phyloP scores from a whole-genome alignment of 2,329 filamentous ascomycete species.

The Fusarium marasasianum region DNA sequence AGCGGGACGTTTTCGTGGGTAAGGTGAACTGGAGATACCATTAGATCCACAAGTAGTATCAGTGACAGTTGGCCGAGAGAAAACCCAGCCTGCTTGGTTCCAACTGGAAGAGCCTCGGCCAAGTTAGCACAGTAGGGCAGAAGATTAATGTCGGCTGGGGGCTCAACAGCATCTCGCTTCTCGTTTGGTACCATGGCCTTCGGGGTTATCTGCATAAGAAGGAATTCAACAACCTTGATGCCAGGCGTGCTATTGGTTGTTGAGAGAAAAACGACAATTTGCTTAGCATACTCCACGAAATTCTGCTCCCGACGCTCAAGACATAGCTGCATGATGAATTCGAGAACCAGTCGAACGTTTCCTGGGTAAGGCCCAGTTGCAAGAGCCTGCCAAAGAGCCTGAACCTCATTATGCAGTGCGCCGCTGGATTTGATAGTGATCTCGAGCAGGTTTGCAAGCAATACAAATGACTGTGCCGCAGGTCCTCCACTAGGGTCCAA shows the following conservation, averaged over 20 bases:
- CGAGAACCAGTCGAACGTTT: conserved; percentile 92
- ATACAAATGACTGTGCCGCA: conserved; percentile 90
- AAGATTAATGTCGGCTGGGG: conserved; percentile 76
- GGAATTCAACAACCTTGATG: conserved; percentile 91
- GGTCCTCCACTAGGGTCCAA: conserved; percentile 91
- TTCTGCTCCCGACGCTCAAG: conserved; percentile 95
- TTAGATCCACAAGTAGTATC: conserved; percentile 92
- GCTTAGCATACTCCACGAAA: conserved; percentile 97
- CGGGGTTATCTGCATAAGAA: conserved; percentile 89
- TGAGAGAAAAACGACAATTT: conserved; percentile 95
- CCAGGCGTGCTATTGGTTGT: conserved; percentile 78
- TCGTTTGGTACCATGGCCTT: conserved; percentile 97
- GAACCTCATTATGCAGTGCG: conserved; percentile 92
- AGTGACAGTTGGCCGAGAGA: conserved; percentile 92
- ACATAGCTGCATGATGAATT: conserved; percentile 95
- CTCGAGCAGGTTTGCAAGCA: conserved; percentile 93
- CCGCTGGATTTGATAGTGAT: conserved; percentile 94
- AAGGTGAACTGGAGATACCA: conserved; percentile 90
- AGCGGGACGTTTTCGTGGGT: conserved; percentile 82
- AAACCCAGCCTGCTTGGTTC: conserved; percentile 91
- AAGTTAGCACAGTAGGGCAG: conserved; percentile 93
- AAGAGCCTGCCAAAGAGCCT: conserved; percentile 95
- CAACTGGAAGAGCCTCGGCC: conserved; percentile 79
- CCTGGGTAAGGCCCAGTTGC: conserved; percentile 92
- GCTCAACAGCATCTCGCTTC: conserved; percentile 73